Evolutionary conservation across 257 asterid genomes (phyloP), one percentile per base, ranked within the genome.

Genomic region (Solanum virginianum): DNA sequence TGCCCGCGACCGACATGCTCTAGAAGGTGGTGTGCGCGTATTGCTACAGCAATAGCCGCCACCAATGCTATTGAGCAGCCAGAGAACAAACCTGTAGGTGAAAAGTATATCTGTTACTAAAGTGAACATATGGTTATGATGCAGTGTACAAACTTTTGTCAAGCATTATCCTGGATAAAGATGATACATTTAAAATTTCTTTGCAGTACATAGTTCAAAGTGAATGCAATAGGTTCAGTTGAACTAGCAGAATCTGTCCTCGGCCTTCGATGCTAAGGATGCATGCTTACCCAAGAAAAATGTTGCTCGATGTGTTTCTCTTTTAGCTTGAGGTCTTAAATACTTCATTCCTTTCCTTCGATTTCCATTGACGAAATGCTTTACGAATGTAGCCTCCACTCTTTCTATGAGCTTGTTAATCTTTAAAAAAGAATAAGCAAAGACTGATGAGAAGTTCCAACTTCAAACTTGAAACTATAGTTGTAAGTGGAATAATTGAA

Each of bases 281-380:
- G 53, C 77, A 53, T 55, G 43, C 90, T 84, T 89, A 93, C 98
- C 98, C 3, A 95, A 83, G 88, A 93, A 92, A 88, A 92, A 95
- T 17, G 98, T 93, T 16, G 90, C 89, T 49, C 93, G 74, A 59
- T 95, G 98, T 85, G 74, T 94, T 90, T 95, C 98, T 87, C 80
- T 91, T 84, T 93, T 94, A 47, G 83, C 88, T 63, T 88, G 88
- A 55, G 97, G 96, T 90, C 89, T 91, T 88, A 94, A 86, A 47
- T 86, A 81, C 72, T 87, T 90, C 91, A 94, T 95, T 69, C 97
- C 98, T 80, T 91, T 89, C 39, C 94, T 88, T 53, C 89, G 94
- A 72, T 95, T 95, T 66, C 98, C 98, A 80, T 94, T 93, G 6
- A 94, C 41, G 60, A 95, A 95, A 89, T 94, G 94, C 88, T 95